Conservation (phyloP, 805 yeast species). For the Starmerella vitae region DNA sequence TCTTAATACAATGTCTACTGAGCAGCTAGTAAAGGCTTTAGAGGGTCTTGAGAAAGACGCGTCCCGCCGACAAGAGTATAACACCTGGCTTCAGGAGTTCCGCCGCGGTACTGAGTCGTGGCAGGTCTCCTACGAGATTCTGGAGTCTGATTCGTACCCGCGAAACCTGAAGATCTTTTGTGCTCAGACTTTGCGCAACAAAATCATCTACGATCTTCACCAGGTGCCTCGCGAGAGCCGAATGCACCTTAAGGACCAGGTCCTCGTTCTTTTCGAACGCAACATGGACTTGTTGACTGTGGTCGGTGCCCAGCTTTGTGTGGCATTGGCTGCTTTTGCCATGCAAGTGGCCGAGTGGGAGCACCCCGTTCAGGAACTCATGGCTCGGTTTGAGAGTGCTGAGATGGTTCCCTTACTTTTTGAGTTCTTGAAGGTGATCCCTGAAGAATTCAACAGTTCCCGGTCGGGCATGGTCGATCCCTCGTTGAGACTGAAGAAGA, state of each 20-base stretch:
- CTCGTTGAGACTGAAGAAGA: slow-evolving; percentile 30
- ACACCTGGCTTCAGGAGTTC: slow-evolving; percentile 55
- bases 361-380: slow-evolving; percentile 55
- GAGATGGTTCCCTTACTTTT: slow-evolving; percentile 36
- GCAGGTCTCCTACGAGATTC: slow-evolving; percentile 48
- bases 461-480: slow-evolving; percentile 40
- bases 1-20: slow-evolving; percentile 28
- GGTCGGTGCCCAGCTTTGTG: slow-evolving; percentile 69
- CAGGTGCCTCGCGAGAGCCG: slow-evolving; percentile 57
- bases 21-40: slow-evolving; percentile 18
- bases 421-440: slow-evolving; percentile 73
- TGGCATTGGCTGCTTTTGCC: slow-evolving; percentile 69
- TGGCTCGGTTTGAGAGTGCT: slow-evolving; percentile 31
- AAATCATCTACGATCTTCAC: slow-evolving; percentile 66
- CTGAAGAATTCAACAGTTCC: slow-evolving; percentile 83
- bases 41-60: slow-evolving; percentile 21
- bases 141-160: slow-evolving; percentile 29
- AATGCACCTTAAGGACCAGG: slow-evolving; percentile 49
- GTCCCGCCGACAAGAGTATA: slow-evolving; percentile 30
- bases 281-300: slow-evolving; percentile 35
- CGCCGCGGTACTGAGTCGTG: slow-evolving; percentile 65
- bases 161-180: slow-evolving; percentile 64
- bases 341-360: slow-evolving; percentile 66
- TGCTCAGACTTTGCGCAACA: slow-evolving; percentile 81
- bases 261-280: slow-evolving; percentile 44